A percentile compares a stretch with the other conserved stretches of the same genome.
Conservation (phyloP, 768 basidiomycete species). For the Asterophora lycoperdoides region DNA sequence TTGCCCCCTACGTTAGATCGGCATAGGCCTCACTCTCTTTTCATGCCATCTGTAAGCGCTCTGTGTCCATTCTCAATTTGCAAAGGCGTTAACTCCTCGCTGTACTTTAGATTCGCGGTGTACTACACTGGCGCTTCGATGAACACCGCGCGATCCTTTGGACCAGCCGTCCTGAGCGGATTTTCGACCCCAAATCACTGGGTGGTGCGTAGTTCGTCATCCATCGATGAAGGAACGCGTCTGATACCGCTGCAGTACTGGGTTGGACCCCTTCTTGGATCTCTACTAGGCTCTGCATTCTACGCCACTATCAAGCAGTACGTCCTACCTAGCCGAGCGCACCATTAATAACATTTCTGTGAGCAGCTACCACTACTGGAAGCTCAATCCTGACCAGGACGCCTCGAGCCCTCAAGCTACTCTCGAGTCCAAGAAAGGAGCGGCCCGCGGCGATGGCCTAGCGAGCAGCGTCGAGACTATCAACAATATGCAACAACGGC, state of each 20-base stretch:
- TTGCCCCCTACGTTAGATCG: constrained; percentile 35
- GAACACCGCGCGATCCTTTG: constrained; percentile 69
- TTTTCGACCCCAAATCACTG: constrained; percentile 52
- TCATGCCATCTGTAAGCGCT: constrained; percentile 51
- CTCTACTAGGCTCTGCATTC: constrained; percentile 53
- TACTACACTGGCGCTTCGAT: constrained; percentile 62
- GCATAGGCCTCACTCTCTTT: constrained; percentile 64
- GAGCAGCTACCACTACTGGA: constrained; percentile 47
- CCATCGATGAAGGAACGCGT: not conserved
- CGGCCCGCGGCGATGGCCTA: not conserved
- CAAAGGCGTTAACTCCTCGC: not conserved
- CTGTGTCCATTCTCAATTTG: not conserved
- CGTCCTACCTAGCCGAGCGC: constrained; percentile 11
- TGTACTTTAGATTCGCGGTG: constrained; percentile 46
- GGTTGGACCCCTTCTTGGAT: constrained; percentile 67
- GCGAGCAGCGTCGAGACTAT: not conserved
- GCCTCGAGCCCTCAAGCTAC: constrained; percentile 37
- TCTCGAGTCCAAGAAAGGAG: constrained; percentile 24
- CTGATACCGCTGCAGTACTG: constrained; percentile 45
- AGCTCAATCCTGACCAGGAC: constrained; percentile 44
- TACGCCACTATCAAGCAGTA: constrained; percentile 54
- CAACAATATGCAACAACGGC: not conserved
- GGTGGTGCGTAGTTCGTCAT: constrained; percentile 43
- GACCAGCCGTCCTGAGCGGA: constrained; percentile 63
- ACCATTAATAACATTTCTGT: not conserved